These are phyloP conservation scores for Cucumis hystrix DNA, from an alignment of 306 rosid genomes.

Conservation along the genomic window DNA sequence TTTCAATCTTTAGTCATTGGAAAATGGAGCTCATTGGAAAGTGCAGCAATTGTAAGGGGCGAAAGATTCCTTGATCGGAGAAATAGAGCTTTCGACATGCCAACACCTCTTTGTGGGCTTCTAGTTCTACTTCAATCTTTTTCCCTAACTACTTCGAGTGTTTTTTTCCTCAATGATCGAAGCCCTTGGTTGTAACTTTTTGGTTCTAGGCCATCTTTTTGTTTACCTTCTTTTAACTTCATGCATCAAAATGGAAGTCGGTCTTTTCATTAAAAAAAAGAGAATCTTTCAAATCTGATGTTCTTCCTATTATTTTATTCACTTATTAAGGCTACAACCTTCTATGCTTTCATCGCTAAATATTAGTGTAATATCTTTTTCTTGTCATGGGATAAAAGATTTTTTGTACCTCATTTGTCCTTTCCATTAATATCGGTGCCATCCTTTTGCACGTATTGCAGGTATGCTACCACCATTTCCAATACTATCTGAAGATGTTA, in stretches of 20 bases:
- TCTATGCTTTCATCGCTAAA: not conserved
- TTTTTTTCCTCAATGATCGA: not conserved
- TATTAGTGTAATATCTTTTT: not conserved
- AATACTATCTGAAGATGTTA: slow-evolving; percentile 50
- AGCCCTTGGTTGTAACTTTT: not conserved
- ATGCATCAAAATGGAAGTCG: not conserved
- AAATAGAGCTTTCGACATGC: not conserved
- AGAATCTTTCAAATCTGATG: not conserved
- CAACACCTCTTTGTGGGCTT: not conserved
- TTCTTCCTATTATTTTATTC: not conserved
- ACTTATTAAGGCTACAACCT: not conserved
- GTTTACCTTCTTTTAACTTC: not conserved
- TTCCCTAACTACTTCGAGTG: not conserved
- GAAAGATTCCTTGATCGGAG: not conserved
- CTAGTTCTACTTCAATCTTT: not conserved
- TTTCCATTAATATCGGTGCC: not conserved
- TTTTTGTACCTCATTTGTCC: not conserved
- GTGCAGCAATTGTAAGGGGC: not conserved
- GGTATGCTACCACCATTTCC: slow-evolving; percentile 81
- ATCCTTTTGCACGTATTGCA: slow-evolving; percentile 7
- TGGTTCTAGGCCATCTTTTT: not conserved
- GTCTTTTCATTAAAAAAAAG: not conserved
- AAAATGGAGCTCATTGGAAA: not conserved
- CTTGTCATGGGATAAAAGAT: not conserved
- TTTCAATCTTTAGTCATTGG: not conserved